These are phyloP conservation scores for Choanephora cucurbitarum DNA, from an alignment of 371 early-diverging fungal species.

Conservation along the genomic window DNA sequence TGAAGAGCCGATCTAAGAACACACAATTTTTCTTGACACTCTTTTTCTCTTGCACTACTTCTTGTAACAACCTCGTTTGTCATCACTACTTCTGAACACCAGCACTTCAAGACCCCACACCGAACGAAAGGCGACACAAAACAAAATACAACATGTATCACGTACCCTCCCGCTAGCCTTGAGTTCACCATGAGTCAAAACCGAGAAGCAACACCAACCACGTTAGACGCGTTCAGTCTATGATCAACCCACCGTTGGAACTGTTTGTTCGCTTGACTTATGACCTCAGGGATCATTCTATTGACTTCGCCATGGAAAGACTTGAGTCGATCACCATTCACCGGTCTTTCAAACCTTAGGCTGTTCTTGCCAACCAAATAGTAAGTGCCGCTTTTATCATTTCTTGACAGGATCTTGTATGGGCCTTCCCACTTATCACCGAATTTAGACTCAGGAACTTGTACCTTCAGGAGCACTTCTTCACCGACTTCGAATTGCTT, in stretches of 20 bases:
- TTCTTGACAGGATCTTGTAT: neutral
- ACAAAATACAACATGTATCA: too few species aligned
- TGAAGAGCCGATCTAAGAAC: too few species aligned
- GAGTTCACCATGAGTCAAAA: too few species aligned
- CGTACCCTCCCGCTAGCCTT: too few species aligned
- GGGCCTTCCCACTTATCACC: conserved; percentile 13
- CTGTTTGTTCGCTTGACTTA: conserved; percentile 1
- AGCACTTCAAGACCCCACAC: too few species aligned
- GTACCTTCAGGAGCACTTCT: conserved; percentile 15
- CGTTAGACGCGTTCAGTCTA: too few species aligned
- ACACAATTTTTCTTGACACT: too few species aligned
- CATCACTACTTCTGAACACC: too few species aligned
- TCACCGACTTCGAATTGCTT: conserved; percentile 12
- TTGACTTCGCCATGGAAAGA: neutral
- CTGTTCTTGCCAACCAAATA: conserved; percentile 8
- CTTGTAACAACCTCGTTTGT: too few species aligned
- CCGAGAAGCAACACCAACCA: too few species aligned
- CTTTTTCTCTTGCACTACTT: too few species aligned
- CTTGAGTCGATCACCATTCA: conserved; percentile 18
- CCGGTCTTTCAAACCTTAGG: conserved; percentile 4
- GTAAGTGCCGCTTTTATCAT: conserved; percentile 8
- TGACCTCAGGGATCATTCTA: conserved; percentile 14
- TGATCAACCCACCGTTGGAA: conserved; percentile 14
- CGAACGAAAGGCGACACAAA: too few species aligned
- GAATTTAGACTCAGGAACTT: conserved; percentile 4